These are phyloP conservation scores for Ascochyta koolunga DNA, from an alignment of 2,329 filamentous ascomycete species.

Conservation along the genomic window DNA sequence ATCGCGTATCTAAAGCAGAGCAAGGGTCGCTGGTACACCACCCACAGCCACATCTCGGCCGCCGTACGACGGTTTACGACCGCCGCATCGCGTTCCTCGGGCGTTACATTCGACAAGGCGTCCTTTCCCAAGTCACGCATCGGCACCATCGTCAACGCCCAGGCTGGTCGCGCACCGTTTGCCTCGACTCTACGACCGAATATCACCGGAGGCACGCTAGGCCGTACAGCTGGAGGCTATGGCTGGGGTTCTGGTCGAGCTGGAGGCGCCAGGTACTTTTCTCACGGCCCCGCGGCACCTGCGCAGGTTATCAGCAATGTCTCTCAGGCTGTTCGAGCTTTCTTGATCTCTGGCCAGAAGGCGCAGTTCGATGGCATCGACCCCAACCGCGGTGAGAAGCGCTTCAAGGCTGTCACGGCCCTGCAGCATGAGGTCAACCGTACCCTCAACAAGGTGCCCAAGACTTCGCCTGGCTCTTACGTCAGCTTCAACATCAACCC, in stretches of 20 bases:
- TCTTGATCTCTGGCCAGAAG: conserved; percentile 89
- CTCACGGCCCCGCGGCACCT: conserved; percentile 81
- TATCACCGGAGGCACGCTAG: conserved; percentile 83
- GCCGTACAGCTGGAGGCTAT: conserved; percentile 90
- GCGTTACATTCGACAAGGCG: conserved; percentile 56
- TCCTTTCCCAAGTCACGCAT: conserved; percentile 64
- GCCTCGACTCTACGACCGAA: conserved; percentile 89
- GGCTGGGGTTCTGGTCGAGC: conserved; percentile 71
- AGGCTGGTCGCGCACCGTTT: conserved; percentile 81
- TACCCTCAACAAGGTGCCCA: conserved; percentile 67
- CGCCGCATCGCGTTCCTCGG: conserved; percentile 47
- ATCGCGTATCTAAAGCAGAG: conserved; percentile 67
- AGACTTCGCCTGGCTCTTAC: conserved; percentile 73
- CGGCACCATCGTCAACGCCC: conserved; percentile 62
- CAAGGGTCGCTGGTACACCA: conserved; percentile 69
- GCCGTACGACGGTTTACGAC: conserved; percentile 61
- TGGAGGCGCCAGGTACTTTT: conserved; percentile 84
- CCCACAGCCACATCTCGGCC: conserved; percentile 54
- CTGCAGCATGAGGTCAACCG: conserved; percentile 75
- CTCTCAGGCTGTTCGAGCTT: conserved; percentile 89
- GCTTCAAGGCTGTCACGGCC: conserved; percentile 76
- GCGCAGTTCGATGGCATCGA: conserved; percentile 83
- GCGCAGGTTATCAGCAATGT: conserved; percentile 94
- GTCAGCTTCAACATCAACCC: conserved; percentile 90
- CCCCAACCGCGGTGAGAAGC: conserved; percentile 71